Base-by-base conservation (phyloP, 495 filamentous ascomycete genomes). In the Neurospora sp. region DNA sequence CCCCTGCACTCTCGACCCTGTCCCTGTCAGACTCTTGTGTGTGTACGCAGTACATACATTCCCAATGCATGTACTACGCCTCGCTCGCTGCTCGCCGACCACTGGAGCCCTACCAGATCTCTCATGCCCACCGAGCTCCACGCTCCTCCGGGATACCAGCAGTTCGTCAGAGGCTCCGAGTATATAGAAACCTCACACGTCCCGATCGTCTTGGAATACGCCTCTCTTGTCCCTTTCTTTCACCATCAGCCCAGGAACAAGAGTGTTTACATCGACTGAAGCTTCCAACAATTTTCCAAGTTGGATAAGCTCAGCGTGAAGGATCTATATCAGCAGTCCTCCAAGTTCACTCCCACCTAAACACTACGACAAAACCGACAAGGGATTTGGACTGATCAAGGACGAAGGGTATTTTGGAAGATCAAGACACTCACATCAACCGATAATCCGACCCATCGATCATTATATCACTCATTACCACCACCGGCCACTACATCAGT, bases 171-270 rank as follows among this genome's bases (percentile, higher is more conserved):
- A 71, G 75, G 53, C 53, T 65, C 53, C 53, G 53, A 35, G 70
- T 80, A 80, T 80, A 77, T 80, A 79, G 76, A 79, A 80, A 76
- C 78, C 76, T 78, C 78, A 76, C 71, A 41, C 73, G 76, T 75
- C 71, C 76, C 72, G 53, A 65, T 65, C 53, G 27, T 65, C 53
- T 35, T 65, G 53, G 27, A 65, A 16, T 65, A 65, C 53, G 53
- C 53, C 53, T 65, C 53, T 65, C 53, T 65, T 65, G 53, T 35
- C 53, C 53, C 53, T 65, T 61, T 65, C 53, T 65, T 35, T 65
- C 53, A 65, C 53, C 53, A 65, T 65, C 53, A 65, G 53, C 31
- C 41, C 69, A 73, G 53, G 69, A 46, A 46, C 69, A 31, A 39
- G 69, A 70, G 27, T 70, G 39, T 44, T 46, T 40, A 40, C 41